Conservation (phyloP, 2,329 filamentous ascomycete species). For the Drechslerella coelobrocha region DNA sequence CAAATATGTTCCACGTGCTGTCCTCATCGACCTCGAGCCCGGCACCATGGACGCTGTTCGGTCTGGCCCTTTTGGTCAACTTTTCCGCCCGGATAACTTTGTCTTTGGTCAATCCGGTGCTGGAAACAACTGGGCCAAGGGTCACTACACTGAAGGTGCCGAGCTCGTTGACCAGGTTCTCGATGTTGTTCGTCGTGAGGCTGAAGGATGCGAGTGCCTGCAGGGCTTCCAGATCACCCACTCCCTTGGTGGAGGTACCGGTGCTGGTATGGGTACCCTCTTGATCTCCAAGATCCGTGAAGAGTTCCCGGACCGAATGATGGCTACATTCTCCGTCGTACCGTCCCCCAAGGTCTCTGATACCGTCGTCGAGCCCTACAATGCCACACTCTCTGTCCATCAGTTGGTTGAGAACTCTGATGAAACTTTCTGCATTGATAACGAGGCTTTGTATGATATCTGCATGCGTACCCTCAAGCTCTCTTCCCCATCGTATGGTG, state of each 20-base stretch:
- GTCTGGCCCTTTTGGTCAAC: constrained; percentile 95
- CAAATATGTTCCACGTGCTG: constrained; percentile 99
- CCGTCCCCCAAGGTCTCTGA: constrained; percentile 99
- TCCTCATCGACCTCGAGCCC: constrained; percentile 98
- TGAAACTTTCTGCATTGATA: constrained; percentile 99
- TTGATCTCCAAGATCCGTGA: constrained; percentile 99
- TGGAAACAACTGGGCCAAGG: constrained; percentile 99
- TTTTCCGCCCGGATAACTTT: constrained; percentile 99
- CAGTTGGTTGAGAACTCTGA: constrained; percentile 99
- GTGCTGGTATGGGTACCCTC: constrained; percentile 99
- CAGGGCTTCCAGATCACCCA: constrained; percentile 99
- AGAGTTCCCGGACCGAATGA: constrained; percentile 99
- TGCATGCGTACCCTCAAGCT: constrained; percentile 99
- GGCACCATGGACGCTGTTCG: constrained; percentile 99
- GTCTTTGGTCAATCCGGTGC: constrained; percentile 99
- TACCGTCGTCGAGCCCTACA: constrained; percentile 99
- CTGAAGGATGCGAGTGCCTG: constrained; percentile 98
- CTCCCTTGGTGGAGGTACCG: constrained; percentile 99
- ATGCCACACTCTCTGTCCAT: constrained; percentile 97
- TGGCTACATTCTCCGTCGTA: constrained; percentile 99
- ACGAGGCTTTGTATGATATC: constrained; percentile 99
- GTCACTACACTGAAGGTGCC: constrained; percentile 99
- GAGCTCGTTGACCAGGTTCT: constrained; percentile 98
- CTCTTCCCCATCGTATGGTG: constrained; percentile 96
- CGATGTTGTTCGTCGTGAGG: constrained; percentile 97